These are phyloP conservation scores for Trichothecium roseum DNA, from an alignment of 2,329 filamentous ascomycete genomes.

Conservation along the genomic window DNA sequence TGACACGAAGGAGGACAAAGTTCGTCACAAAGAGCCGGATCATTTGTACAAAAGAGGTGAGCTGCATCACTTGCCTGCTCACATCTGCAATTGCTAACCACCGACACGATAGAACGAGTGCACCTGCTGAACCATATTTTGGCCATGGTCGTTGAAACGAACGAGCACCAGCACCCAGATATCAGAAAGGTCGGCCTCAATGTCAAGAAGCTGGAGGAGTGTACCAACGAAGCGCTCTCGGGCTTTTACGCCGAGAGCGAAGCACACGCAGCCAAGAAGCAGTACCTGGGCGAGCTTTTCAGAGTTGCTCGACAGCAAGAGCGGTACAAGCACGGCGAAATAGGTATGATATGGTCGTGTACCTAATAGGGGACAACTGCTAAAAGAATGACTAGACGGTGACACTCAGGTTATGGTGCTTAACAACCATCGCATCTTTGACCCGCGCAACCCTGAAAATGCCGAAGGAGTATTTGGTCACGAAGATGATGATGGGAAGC, in stretches of 20 bases:
- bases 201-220: slow-evolving; percentile 45
- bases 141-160: slow-evolving; percentile 43
- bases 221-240: slow-evolving; percentile 46
- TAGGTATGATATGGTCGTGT: slow-evolving; percentile 31
- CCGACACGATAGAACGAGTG: slow-evolving; percentile 38
- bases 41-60: slow-evolving; percentile 59
- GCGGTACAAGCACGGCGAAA: slow-evolving; percentile 42
- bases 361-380: background rate
- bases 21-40: slow-evolving; percentile 63
- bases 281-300: slow-evolving; percentile 50
- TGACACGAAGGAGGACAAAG: slow-evolving; percentile 36
- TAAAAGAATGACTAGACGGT: slow-evolving; percentile 26
- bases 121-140: slow-evolving; percentile 49
- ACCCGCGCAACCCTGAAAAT: slow-evolving; percentile 36
- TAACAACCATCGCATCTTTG: slow-evolving; percentile 39
- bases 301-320: slow-evolving; percentile 48
- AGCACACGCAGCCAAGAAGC: slow-evolving; percentile 43
- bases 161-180: slow-evolving; percentile 35
- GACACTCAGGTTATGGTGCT: slow-evolving; percentile 37
- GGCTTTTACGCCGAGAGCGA: slow-evolving; percentile 49
- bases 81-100: slow-evolving; percentile 1
- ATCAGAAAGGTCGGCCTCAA: slow-evolving; percentile 43
- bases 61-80: slow-evolving; percentile 8
- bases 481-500: slow-evolving; percentile 32
- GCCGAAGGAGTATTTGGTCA: slow-evolving; percentile 29